These are phyloP conservation scores for Nothophytophthora sp. DNA, from an alignment of 352 stramenopile species.

Conservation along the genomic window DNA sequence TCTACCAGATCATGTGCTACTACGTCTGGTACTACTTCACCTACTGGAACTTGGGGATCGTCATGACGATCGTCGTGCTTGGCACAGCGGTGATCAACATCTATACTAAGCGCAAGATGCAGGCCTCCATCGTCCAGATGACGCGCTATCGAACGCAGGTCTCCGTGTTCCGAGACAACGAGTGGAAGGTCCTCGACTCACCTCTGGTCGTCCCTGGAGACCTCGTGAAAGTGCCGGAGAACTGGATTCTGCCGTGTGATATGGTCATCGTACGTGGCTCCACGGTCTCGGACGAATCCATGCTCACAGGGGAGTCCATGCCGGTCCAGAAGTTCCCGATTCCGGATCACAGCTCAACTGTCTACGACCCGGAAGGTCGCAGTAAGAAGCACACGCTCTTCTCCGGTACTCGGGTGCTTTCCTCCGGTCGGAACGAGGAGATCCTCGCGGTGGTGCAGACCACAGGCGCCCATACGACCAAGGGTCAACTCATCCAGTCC, in stretches of 20 bases:
- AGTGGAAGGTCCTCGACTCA: constrained; percentile 36
- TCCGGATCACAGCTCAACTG: constrained; percentile 26
- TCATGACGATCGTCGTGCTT: constrained; percentile 40
- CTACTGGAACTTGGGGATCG: constrained; percentile 46
- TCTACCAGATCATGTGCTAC: constrained; percentile 63
- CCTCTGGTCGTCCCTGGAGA: constrained; percentile 45
- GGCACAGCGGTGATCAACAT: constrained; percentile 44
- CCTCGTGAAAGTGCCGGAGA: constrained; percentile 41
- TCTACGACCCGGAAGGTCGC: constrained; percentile 40
- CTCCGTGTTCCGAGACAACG: constrained; percentile 40
- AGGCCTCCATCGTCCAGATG: constrained; percentile 43
- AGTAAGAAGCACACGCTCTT: constrained; percentile 77
- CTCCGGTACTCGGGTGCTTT: constrained; percentile 63
- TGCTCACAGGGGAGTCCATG: constrained; percentile 66
- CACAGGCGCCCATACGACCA: constrained; percentile 71
- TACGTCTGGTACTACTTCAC: constrained; percentile 61
- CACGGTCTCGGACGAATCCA: constrained; percentile 51
- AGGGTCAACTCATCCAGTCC: constrained; percentile 73
- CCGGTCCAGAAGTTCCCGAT: constrained; percentile 73
- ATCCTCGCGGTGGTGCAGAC: constrained; percentile 63
- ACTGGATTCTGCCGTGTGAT: constrained; percentile 56
- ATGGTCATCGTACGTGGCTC: constrained; percentile 54
- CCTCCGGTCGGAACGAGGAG: constrained; percentile 38
- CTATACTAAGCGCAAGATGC: constrained; percentile 41
- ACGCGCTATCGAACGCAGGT: constrained; percentile 53